phyloP scores from a whole-genome alignment of 345 rosid species.

The Populus deltoides region DNA sequence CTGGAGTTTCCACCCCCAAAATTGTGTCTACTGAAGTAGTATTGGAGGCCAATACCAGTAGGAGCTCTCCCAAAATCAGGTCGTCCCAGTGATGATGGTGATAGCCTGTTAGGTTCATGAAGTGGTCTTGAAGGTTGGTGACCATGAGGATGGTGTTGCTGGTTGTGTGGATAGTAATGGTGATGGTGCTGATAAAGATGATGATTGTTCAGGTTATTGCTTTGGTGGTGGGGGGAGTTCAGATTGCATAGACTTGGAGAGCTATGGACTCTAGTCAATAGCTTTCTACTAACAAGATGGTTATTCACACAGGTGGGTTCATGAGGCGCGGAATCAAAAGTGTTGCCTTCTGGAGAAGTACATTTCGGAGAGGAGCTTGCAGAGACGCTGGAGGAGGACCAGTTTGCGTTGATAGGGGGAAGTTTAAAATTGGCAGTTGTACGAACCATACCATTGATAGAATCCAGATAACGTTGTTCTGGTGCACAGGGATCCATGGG shows the following conservation, averaged over 20 bases:
- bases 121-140: constrained; percentile 33
- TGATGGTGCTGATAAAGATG: constrained; percentile 28
- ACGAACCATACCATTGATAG: constrained; percentile 60
- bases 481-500: constrained; percentile 35
- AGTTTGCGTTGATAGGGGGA: constrained; percentile 32
- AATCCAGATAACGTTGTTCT: constrained; percentile 80
- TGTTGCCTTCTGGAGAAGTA: constrained; percentile 48
- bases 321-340: constrained; percentile 15
- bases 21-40: constrained; percentile 25
- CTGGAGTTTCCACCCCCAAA: constrained; percentile 32
- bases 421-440: constrained; percentile 19
- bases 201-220: constrained; percentile 17
- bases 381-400: constrained; percentile 49
- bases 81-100: constrained; percentile 7
- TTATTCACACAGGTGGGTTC: constrained; percentile 26
- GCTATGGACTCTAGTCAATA: constrained; percentile 65
- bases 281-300: constrained; percentile 26
- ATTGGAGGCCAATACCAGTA: constrained; percentile 7
- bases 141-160: constrained; percentile 15
- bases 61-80: constrained; percentile 26
- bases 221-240: constrained; percentile 16
- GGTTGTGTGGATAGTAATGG: constrained; percentile 15
- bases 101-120: constrained; percentile 27
- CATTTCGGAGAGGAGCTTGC: constrained; percentile 61
- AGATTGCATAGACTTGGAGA: constrained; percentile 60